Evolutionary conservation across 2,329 filamentous ascomycete species (phyloP), one percentile per base, ranked within the genome.

Genomic region (Penicillium crustosum): DNA sequence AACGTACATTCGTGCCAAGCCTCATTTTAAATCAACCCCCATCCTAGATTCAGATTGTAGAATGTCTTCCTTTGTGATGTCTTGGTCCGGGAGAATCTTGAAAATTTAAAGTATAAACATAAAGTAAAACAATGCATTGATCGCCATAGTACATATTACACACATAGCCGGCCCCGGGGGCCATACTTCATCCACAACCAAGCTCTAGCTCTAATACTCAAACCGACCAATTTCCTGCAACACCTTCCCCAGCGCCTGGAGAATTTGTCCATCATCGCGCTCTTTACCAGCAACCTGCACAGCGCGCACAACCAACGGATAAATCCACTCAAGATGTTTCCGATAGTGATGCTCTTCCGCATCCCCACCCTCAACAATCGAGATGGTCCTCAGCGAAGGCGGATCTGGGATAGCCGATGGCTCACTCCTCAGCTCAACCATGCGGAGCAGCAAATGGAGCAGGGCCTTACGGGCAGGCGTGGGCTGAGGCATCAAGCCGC

Each of bases 401-500:
- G 70, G 68, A 25, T 80, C 75, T 1, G 88, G 86, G 27, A 94
- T 89, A 0, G 89, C 88, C 4, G 83, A 82, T 0, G 86, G 83
- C 63, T 92, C 88, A 54, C 88, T 89, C 54, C 82, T 79, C 58
- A 97, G 77, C 19, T 81, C 79, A 1, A 89, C 83, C 35, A 96
- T 78, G 45, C 84, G 79, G 49, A 79, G 76, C 19, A 97, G 78
- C 25, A 93, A 81, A 68, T 90, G 89, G 5, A 89, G 71, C 12
- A 99, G 77, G 70, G 96, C 94, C 61, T 84, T 87, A 43, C 90
- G 84, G 69, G 96, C 90, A 9, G 86, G 88, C 6, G 91, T 80
- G 0, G 93, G 93, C 71, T 94, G 90, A 5, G 94, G 94, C 86
- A 95, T 94, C 49, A 87, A 84, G 0, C 94, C 93, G 15, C 94